phyloP scores from a whole-genome alignment of 495 filamentous ascomycete species.

The Aspergillus homomorphus region DNA sequence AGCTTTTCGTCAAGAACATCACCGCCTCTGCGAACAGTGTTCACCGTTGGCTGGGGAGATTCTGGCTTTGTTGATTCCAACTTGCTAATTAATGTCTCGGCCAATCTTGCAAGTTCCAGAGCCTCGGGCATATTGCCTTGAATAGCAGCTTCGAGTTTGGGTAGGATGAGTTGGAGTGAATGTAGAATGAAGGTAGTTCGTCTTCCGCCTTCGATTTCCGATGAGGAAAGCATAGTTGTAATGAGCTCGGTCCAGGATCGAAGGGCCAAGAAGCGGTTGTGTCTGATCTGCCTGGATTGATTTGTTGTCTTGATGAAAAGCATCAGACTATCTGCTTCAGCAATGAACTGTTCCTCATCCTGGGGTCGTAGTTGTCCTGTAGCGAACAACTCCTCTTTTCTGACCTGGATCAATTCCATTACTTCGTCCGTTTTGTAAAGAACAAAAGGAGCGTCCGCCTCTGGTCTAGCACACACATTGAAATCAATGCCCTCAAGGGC shows the following conservation, averaged over 20 bases:
- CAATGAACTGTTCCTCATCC: slow-evolving; percentile 54
- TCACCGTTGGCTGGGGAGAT: slow-evolving; percentile 45
- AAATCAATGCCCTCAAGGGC: slow-evolving; percentile 63
- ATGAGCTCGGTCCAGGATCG: slow-evolving; percentile 79
- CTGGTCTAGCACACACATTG: slow-evolving; percentile 51
- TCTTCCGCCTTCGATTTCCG: slow-evolving; percentile 64
- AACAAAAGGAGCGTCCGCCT: slow-evolving; percentile 43
- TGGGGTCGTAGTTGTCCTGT: slow-evolving; percentile 49
- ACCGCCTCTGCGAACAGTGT: slow-evolving; percentile 48
- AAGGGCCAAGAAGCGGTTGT: slow-evolving; percentile 61
- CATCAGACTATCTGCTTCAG: slow-evolving; percentile 56
- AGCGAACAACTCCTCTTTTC: slow-evolving; percentile 51
- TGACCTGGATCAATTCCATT: slow-evolving; percentile 60
- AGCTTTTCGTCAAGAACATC: slow-evolving; percentile 85
- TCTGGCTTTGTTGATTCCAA: slow-evolving; percentile 56
- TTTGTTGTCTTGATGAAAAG: slow-evolving; percentile 68
- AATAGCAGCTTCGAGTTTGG: slow-evolving; percentile 74
- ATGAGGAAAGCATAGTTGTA: slow-evolving; percentile 71
- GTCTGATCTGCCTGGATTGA: slow-evolving; percentile 54
- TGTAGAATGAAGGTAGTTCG: slow-evolving; percentile 77
- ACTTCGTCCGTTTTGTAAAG: slow-evolving; percentile 55
- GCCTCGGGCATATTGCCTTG: slow-evolving; percentile 61
- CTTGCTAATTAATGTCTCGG: slow-evolving; percentile 70
- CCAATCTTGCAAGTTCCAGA: slow-evolving; percentile 70
- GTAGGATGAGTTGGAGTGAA: slow-evolving; percentile 77